Conservation (phyloP, 2,329 filamentous ascomycete genomes). For the Pyrenochaeta sp. region DNA sequence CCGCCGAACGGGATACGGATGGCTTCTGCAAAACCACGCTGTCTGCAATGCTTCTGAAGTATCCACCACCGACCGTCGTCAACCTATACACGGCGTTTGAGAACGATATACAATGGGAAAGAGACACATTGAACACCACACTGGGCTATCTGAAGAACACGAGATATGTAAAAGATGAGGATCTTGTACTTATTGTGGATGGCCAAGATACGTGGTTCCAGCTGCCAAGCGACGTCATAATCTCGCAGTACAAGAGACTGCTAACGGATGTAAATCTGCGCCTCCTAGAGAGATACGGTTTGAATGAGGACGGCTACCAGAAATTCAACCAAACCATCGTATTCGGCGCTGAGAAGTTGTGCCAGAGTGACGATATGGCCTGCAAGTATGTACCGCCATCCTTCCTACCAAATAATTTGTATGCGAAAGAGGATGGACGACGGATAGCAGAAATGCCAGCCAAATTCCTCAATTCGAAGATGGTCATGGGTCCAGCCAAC, state of each 20-base stretch:
- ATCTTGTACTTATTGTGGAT: conserved; percentile 71
- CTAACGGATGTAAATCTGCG: conserved; percentile 63
- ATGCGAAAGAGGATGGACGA: conserved; percentile 56
- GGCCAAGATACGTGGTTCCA: conserved; percentile 72
- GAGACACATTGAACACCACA: conserved; percentile 57
- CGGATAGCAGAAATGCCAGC: conserved; percentile 29
- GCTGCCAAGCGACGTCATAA: conserved; percentile 68
- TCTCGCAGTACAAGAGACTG: conserved; percentile 68
- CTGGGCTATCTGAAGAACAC: conserved; percentile 59
- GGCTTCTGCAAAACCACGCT: conserved; percentile 66
- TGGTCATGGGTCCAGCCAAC: conserved; percentile 60
- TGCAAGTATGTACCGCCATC: conserved; percentile 64
- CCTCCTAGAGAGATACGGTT: conserved; percentile 60
- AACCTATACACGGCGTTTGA: conserved; percentile 50
- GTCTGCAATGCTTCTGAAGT: conserved; percentile 66
- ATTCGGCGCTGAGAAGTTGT: conserved; percentile 65
- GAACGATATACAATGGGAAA: conserved; percentile 46
- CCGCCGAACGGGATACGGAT: conserved; percentile 56
- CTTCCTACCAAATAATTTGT: conserved; percentile 58
- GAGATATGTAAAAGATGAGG: conserved; percentile 62
- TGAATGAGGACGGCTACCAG: conserved; percentile 25
- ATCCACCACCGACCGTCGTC: conserved; percentile 65
- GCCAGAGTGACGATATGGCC: conserved; percentile 59
- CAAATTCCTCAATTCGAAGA: conserved; percentile 59
- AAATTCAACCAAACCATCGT: conserved; percentile 61